Evolutionary conservation across 805 yeast genomes (phyloP).

Genomic region (Yarrowia sp.): DNA sequence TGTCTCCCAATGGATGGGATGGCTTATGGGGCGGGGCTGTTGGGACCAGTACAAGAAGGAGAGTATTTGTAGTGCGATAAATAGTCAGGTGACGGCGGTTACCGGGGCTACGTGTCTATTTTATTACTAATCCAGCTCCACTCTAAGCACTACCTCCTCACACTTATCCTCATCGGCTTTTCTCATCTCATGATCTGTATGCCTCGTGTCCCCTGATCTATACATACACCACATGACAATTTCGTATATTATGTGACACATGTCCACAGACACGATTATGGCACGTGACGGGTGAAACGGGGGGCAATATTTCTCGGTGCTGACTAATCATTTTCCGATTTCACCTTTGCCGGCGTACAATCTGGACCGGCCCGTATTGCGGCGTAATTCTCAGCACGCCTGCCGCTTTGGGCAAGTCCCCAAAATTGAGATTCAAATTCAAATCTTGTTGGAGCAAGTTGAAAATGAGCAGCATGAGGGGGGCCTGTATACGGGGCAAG

Average conservation of each 20-base stretch:
- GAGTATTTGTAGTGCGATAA: too few species aligned
- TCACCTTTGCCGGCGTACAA: neutral
- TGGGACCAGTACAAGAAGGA: neutral
- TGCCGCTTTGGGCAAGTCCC: slow-evolving; percentile 23
- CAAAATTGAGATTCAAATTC: slow-evolving; percentile 14
- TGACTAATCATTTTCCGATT: too few species aligned
- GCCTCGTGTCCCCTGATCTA: slow-evolving; percentile 12
- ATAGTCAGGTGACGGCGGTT: too few species aligned
- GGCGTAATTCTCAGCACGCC: slow-evolving; percentile 5
- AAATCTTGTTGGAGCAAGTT: slow-evolving; percentile 2
- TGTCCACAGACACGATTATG: neutral
- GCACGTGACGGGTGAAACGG: neutral
- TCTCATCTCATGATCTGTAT: neutral
- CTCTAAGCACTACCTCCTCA: too few species aligned
- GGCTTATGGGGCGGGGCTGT: slow-evolving; percentile 38
- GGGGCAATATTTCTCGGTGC: neutral
- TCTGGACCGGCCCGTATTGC: neutral
- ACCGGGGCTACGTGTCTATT: too few species aligned
- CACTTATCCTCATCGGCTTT: neutral
- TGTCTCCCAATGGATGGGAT: slow-evolving; percentile 19
- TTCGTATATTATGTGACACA: slow-evolving; percentile 3
- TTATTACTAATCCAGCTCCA: too few species aligned
- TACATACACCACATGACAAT: slow-evolving; percentile 28
- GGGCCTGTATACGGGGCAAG: too few species aligned
- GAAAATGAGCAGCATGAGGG: too few species aligned